Evolutionary conservation across 2,329 filamentous ascomycete species (phyloP), one percentile per base, ranked within the genome.

Genomic region (Fusarium sp.): DNA sequence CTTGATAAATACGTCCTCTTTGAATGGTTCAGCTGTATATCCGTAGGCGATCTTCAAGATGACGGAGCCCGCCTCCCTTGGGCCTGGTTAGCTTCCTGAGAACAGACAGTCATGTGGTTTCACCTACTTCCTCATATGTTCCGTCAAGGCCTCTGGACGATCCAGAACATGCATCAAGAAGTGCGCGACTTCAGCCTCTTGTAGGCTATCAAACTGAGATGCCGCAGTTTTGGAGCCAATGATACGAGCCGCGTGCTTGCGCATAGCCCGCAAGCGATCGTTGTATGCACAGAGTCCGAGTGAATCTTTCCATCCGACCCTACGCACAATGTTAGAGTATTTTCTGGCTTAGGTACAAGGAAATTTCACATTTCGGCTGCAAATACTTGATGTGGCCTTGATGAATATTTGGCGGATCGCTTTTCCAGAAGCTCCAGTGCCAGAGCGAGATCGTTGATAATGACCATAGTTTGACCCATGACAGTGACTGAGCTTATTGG

Each of bases 231-330:
- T 79, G 1, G 80, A 78, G 1, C 83, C 82, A 6, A 85, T 71
- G 11, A 79, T 72, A n/a, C 75, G 74, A 25, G 75, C 72, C 36
- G 81, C 75, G 9, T 79, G 74, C 66, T 80, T 84, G 10, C 83
- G 80, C 42, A 81, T 75, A 3, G 70, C 71, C 26, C 74, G 74
- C 19, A 79, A 77, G 6, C 68, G 74, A 12, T 74, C 70, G 9
- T 75, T 75, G 47, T 81, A 78, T 11, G 69, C 69, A 22, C 70
- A 67, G 15, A 78, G 53, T 3, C 72, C 72, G 3, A 80, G 58
- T 0, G 73, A 58, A 15, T 79, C 66, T 7, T 74, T 74, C 76
- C 54, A 68, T 6, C 64, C 64, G 0, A 65, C 6, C 61, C 64
- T 68, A 1, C 15, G 3, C 6, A 4, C 6, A 0, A 10, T 3